Evolutionary conservation across 305 asterid species (phyloP).

Genomic region (Fraxinus velutina): DNA sequence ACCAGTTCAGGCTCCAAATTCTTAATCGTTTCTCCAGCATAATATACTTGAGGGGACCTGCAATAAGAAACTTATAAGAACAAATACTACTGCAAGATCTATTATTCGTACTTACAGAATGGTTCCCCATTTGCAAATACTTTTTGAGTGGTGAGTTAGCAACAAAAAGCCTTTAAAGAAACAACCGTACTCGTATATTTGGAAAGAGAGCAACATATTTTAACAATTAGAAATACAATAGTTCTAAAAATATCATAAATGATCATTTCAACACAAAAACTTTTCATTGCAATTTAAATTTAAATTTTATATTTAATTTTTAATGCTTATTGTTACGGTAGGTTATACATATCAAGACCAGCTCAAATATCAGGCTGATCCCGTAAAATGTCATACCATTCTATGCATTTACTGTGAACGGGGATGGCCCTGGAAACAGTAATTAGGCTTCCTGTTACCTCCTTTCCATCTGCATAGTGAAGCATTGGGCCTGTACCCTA

Average conservation of each 20-base stretch:
- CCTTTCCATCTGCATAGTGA: conserved; percentile 73
- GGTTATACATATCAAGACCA: not conserved
- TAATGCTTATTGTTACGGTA: not conserved
- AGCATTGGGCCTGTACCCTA: conserved; percentile 66
- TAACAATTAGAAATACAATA: not conserved
- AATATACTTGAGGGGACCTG: conserved; percentile 89
- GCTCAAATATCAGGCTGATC: not conserved
- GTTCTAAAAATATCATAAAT: not conserved
- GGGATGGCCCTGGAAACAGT: conserved; percentile 45
- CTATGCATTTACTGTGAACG: conserved; percentile 79
- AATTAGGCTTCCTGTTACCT: conserved; percentile 41
- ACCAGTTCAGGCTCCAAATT: conserved; percentile 76
- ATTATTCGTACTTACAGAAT: not conserved
- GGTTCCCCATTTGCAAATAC: not conserved
- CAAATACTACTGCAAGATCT: not conserved
- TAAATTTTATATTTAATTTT: not conserved
- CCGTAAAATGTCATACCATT: conserved; percentile 52
- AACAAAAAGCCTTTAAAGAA: not conserved
- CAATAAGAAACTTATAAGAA: conserved; percentile 7
- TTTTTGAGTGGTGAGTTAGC: not conserved
- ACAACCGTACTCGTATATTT: conserved; percentile 33
- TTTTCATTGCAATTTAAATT: not conserved
- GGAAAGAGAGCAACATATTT: not conserved
- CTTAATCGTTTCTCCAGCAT: conserved; percentile 54
- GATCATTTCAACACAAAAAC: not conserved